Percentiles rank a stretch among this genome's conserved stretches.
These are phyloP conservation scores for Boechera retrofracta DNA, from an alignment of 345 rosid genomes.

Conservation along the genomic window DNA sequence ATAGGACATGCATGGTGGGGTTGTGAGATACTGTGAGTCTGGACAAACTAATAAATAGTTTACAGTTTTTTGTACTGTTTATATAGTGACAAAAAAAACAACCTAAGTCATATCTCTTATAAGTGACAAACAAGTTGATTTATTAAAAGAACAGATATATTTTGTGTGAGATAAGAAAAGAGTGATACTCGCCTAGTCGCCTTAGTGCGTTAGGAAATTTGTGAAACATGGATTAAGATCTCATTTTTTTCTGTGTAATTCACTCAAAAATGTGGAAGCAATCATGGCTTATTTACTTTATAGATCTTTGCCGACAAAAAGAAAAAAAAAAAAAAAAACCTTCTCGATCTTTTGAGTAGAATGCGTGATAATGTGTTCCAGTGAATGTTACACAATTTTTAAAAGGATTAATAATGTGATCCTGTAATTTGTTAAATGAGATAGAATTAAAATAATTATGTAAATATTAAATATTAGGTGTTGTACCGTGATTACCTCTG, in stretches of 20 bases:
- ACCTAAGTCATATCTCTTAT: slow-evolving; percentile 3
- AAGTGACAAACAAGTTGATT: slow-evolving; percentile 10
- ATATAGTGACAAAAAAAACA: neutral
- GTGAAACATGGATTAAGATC: slow-evolving; percentile 11
- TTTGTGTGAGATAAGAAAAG: neutral
- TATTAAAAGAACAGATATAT: neutral
- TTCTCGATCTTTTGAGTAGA: slow-evolving; percentile 1
- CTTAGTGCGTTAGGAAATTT: neutral
- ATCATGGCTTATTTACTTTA: slow-evolving; percentile 21
- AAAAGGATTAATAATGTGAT: neutral
- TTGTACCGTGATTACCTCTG: neutral
- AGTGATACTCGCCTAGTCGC: neutral
- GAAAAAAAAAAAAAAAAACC: neutral
- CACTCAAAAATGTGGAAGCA: slow-evolving; percentile 14
- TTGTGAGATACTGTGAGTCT: slow-evolving; percentile 28
- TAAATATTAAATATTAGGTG: neutral
- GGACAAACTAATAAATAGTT: slow-evolving; percentile 38
- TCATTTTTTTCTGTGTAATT: neutral
- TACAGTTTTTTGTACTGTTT: slow-evolving; percentile 3
- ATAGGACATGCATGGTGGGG: slow-evolving; percentile 52
- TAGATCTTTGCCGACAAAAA: neutral
- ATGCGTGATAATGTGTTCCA: slow-evolving; percentile 16
- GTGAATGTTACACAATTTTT: neutral
- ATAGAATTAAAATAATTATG: neutral
- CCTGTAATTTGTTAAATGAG: neutral